Evolutionary conservation across 2,329 filamentous ascomycete species (phyloP).

Genomic region (Aspergillus melleus): DNA sequence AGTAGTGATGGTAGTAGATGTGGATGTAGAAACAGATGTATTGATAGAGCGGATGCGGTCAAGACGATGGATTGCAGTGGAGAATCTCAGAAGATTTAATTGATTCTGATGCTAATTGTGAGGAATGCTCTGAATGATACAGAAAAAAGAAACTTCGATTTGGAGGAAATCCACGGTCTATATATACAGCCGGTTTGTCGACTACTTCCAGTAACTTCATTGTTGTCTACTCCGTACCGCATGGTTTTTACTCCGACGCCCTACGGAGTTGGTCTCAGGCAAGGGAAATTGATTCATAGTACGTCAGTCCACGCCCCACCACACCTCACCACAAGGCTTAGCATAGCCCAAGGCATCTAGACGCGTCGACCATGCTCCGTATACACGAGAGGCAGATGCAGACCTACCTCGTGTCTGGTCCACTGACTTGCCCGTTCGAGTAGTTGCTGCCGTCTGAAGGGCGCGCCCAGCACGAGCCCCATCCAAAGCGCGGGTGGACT

Average conservation of each 20-base stretch:
- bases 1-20: neutral
- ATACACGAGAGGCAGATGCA: neutral
- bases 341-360: neutral
- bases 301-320: neutral
- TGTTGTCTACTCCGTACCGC: neutral
- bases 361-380: neutral
- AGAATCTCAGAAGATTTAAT: neutral
- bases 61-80: neutral
- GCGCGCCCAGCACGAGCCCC: neutral
- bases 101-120: neutral
- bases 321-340: constrained; percentile 4
- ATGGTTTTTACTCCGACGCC: constrained; percentile 3
- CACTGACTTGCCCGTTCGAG: neutral
- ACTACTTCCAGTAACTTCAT: neutral
- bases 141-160: neutral
- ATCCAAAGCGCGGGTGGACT: neutral
- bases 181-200: neutral
- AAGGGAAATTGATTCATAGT: neutral
- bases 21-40: neutral
- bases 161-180: neutral
- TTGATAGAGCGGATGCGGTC: no score
- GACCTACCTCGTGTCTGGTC: neutral
- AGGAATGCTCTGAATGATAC: neutral
- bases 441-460: neutral
- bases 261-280: constrained; percentile 2